Evolutionary conservation across 2,329 filamentous ascomycete genomes (phyloP), one percentile per base, ranked within the genome.

Genomic region (Epichloe baconii): DNA sequence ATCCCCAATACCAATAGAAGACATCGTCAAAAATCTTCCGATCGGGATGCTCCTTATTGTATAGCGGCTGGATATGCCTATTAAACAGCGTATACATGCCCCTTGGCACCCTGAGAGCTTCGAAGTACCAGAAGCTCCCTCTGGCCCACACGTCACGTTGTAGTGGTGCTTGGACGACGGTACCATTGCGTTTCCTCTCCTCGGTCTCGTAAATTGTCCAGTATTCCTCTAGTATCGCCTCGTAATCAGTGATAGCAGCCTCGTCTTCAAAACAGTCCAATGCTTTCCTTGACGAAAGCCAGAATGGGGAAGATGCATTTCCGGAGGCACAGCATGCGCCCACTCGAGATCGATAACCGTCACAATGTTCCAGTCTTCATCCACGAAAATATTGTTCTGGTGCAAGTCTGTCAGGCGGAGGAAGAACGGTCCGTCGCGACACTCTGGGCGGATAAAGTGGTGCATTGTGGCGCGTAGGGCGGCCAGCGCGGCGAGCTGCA

Each of bases 351-450:
- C 61, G 49, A 66, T 59, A n/a, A 66, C 44, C 37, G 42, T 57
- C 44, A 54, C 61, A 38, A 68, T 57, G 46, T 64, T 59, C 61
- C 60, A 66, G n/a, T 62, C 44, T 19, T 59, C 47, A 43, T 66
- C 60, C 14, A 66, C 59, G 26, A 66, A 63, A 3, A 66, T 64
- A 47, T 71, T 71, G 40, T 62, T 65, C 35, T 61, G 55, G 45
- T 68, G 66, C 15, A 70, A 51, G 52, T 71, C 65, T 23, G 63
- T 67, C 1, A 71, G 59, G 1, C 48, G 56, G 31, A 62, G 56
- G 21, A 61, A 50, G 48, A 66, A 70, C 3, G 63, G 65, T 1
- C 65, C 63, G 17, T 63, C 46, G 4, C 63, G 57, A 12, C 55
- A 50, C 10, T 59, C 50, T 4, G 56, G 52, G n/a, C 48, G 49